phyloP scores from a whole-genome alignment of 2,329 filamentous ascomycete genomes.

The Dactylellina sp. region DNA sequence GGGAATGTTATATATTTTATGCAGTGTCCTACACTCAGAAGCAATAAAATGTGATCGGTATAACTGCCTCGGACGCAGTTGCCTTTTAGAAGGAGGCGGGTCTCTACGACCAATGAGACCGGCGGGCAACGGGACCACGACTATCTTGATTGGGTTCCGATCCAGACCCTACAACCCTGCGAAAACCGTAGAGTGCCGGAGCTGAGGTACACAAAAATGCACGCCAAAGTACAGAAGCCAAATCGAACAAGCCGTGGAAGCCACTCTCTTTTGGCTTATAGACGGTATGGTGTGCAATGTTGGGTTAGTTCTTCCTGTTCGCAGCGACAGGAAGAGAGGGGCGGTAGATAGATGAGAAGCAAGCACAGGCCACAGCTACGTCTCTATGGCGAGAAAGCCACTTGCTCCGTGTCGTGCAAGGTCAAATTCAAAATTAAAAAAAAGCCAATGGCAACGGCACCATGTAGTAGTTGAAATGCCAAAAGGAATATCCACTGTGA shows the following conservation, averaged over 20 bases:
- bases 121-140: conserved; percentile 46
- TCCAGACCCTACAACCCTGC: conserved; percentile 34
- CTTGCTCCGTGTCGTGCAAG: conserved; percentile 20
- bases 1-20: conserved; percentile 40
- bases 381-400: neutral
- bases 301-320: conserved; percentile 24
- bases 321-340: conserved; percentile 14
- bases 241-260: conserved; percentile 44
- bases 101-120: conserved; percentile 26
- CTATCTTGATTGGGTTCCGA: conserved; percentile 32
- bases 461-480: conserved; percentile 24
- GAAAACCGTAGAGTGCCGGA: conserved; percentile 41
- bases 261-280: conserved; percentile 16
- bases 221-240: conserved; percentile 32
- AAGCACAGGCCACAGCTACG: neutral
- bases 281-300: conserved; percentile 17
- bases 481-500: conserved; percentile 10
- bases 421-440: conserved; percentile 37
- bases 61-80: conserved; percentile 39
- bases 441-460: conserved; percentile 19
- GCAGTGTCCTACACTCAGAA: conserved; percentile 35
- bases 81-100: conserved; percentile 40
- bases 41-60: conserved; percentile 34
- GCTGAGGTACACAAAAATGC: conserved; percentile 32
- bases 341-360: no score